phyloP scores from a whole-genome alignment of 2,329 filamentous ascomycete genomes.

The Phaeosphaeria sp. region DNA sequence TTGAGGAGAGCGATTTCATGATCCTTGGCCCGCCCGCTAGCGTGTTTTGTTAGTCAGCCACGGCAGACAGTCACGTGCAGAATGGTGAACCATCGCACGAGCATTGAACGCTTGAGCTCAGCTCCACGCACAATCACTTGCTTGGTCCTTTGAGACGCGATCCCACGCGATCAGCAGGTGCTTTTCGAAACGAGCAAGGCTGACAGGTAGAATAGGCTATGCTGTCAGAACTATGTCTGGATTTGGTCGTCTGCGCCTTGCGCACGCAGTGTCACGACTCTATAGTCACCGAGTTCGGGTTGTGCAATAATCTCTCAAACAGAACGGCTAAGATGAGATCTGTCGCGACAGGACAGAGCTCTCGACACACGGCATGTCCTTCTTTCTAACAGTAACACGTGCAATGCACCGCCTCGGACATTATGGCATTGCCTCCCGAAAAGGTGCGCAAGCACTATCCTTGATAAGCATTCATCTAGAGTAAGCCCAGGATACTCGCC shows the following conservation, averaged over 20 bases:
- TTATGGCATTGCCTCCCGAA: not conserved
- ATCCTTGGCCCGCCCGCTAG: slow-evolving; percentile 22
- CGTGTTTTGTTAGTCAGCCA: slow-evolving; percentile 5
- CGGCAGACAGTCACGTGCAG: not conserved
- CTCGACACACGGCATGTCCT: not conserved
- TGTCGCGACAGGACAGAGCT: not conserved
- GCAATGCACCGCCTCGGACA: not conserved
- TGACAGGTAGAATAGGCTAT: not conserved
- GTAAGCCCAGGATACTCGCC: not conserved
- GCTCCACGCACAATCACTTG: not conserved
- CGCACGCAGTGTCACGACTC: not conserved
- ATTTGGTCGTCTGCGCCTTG: not conserved
- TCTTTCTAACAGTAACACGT: not conserved
- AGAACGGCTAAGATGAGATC: not conserved
- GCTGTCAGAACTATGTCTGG: not conserved
- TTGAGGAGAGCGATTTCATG: slow-evolving; percentile 22
- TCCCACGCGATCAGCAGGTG: not conserved
- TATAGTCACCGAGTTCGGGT: not conserved
- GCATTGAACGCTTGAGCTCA: not conserved
- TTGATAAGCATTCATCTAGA: not conserved
- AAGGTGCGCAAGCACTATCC: not conserved
- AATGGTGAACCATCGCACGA: not conserved
- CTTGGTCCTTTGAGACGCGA: not conserved
- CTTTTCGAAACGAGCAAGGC: not conserved
- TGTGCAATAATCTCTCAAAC: not conserved